Conservation (phyloP, 1,284 basidiomycete species). For the Pyrrhoderma noxium region DNA sequence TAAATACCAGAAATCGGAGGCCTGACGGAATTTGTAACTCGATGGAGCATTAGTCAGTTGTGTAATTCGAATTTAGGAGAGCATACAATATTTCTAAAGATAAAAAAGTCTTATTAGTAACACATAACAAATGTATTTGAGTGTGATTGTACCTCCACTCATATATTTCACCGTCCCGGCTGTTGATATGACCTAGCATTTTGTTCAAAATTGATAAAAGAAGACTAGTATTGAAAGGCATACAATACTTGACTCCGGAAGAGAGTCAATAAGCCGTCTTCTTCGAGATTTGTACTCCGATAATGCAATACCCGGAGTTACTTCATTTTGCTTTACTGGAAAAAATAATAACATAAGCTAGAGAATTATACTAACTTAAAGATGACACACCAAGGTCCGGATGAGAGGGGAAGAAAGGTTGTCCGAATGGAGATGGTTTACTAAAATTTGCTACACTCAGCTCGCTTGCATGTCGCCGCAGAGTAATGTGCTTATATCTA, state of each 20-base stretch:
- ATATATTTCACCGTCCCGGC: conserved; percentile 83
- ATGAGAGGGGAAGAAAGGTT: conserved; percentile 71
- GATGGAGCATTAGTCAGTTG: not conserved
- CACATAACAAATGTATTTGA: not conserved
- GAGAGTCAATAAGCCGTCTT: conserved; percentile 61
- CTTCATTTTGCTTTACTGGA: conserved; percentile 50
- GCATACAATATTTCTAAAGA: conserved; percentile 45
- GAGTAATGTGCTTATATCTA: too few species aligned
- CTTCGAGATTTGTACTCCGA: conserved; percentile 82
- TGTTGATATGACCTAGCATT: conserved; percentile 50
- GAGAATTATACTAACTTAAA: too few species aligned
- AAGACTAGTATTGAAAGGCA: too few species aligned
- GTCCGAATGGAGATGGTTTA: conserved; percentile 69
- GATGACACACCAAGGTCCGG: conserved; percentile 59
- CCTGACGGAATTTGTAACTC: conserved; percentile 94
- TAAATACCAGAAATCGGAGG: conserved; percentile 90
- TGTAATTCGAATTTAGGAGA: not conserved
- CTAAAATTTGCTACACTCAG: conserved; percentile 20
- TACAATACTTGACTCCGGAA: conserved; percentile 71
- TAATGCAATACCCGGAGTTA: conserved; percentile 80
- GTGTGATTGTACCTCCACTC: conserved; percentile 60
- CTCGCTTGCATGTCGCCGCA: conserved; percentile 31
- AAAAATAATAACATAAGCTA: too few species aligned
- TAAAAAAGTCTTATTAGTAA: not conserved
- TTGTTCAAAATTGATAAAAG: too few species aligned